Base-by-base conservation (phyloP, 495 filamentous ascomycete genomes). In the Podospora anserina region DNA sequence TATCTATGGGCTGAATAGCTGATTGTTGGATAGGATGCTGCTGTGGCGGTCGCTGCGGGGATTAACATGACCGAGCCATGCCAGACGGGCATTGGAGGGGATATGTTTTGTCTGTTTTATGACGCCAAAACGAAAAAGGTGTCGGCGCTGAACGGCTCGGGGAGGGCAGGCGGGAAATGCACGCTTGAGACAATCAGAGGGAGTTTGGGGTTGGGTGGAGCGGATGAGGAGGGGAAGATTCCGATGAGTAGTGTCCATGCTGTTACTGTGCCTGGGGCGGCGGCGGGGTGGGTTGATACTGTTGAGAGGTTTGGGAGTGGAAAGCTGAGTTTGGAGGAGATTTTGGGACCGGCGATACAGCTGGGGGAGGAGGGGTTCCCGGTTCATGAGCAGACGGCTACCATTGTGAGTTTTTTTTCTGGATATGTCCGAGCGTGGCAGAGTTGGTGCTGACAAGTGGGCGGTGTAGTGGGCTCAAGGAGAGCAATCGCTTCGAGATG, bases 41-140 rank as follows among this genome's bases (percentile, higher is more conserved):
- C 94, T 28, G 91, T 98, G 5, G 95, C 95, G 53, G 76, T 81
- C 87, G 91, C 93, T 58, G 95, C 95, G 53, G 92, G 86, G 30
- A 80, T 99, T 28, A 97, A 97, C 79, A 88, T 98, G 78, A 96
- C 96, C 4, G 96, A 99, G 75, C 96, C 95, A 15, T 87, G 89
- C 55, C 93, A 90, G 0, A 98, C 95, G 3, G 95, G 95, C n/a
- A 97, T 99, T 69, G 95, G 96, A 68, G 95, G 95, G 39, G 95
- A 99, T 80, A 93, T 97, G 88, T 99, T 99, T 83, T 96, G 92
- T 77, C 88, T 99, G 11, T 98, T 89, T 84, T 98, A 96, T 80
- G 85, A 92, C 74, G 90, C 91, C 62, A 87, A 90, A 70, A 94
- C 89, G 0, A 89, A 89, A 72, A 91, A 89, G 67, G 87, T 97